Evolutionary conservation across 306 rosid genomes (phyloP).

Genomic region (Vachellia collinsii): DNA sequence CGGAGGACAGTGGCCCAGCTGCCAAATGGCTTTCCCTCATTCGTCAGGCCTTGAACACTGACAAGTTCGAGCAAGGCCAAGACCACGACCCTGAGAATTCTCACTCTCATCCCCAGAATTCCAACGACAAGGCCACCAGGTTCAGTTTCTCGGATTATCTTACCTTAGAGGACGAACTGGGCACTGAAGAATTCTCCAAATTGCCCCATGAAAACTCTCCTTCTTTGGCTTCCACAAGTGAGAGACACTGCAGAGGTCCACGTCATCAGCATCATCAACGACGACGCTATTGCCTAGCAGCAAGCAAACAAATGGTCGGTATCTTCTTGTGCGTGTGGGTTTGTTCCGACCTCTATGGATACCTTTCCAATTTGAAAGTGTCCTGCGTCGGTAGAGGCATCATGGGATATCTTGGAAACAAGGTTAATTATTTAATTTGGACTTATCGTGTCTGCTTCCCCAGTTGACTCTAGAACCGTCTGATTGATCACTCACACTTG

Average conservation of each 20-base stretch:
- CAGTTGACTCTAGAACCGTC: not conserved
- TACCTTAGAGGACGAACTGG: slow-evolving; percentile 47
- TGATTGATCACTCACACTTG: not conserved
- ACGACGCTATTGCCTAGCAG: slow-evolving; percentile 53
- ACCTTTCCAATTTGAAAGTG: slow-evolving; percentile 56
- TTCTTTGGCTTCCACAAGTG: not conserved
- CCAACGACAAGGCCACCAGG: slow-evolving; percentile 29
- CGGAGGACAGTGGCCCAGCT: slow-evolving; percentile 79
- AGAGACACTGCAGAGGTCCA: not conserved
- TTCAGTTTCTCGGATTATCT: slow-evolving; percentile 58
- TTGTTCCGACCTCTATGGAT: slow-evolving; percentile 48
- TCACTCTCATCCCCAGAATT: too few relatives aligned
- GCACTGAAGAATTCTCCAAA: not conserved
- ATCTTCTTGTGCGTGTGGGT: slow-evolving; percentile 85
- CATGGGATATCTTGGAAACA: slow-evolving; percentile 94
- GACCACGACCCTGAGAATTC: too few relatives aligned
- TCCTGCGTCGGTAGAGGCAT: slow-evolving; percentile 87
- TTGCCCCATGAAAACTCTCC: slow-evolving; percentile 30
- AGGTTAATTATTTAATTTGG: slow-evolving; percentile 49
- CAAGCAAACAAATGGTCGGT: slow-evolving; percentile 97
- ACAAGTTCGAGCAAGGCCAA: slow-evolving; percentile 14
- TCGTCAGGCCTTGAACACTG: slow-evolving; percentile 55
- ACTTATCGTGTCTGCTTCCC: not conserved
- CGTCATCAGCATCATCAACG: not conserved
- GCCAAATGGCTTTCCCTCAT: slow-evolving; percentile 76